These are phyloP conservation scores for Ilyonectria robusta DNA, from an alignment of 2,329 filamentous ascomycete genomes.

Conservation along the genomic window DNA sequence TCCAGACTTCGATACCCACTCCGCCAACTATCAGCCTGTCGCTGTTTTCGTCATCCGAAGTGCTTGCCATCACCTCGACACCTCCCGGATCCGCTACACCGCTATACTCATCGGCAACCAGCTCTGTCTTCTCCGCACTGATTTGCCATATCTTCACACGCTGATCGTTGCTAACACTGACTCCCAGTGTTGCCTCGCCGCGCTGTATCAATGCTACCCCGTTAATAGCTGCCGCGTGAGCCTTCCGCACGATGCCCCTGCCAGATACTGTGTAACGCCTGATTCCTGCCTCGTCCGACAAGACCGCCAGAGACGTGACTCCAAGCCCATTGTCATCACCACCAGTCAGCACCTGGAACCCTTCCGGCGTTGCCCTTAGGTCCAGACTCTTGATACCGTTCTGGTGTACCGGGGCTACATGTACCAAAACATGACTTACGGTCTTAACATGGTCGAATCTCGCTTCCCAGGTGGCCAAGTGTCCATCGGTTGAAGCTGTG, in stretches of 20 bases:
- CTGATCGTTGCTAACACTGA: slow-evolving; percentile 73
- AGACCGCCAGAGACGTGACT: slow-evolving; percentile 58
- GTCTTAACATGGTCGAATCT: slow-evolving; percentile 22
- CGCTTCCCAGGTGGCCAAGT: slow-evolving; percentile 62
- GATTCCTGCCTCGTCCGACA: slow-evolving; percentile 31
- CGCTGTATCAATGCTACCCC: slow-evolving; percentile 60
- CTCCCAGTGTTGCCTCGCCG: slow-evolving; percentile 47
- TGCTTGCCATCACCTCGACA: slow-evolving; percentile 56
- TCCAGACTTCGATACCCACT: slow-evolving; percentile 45
- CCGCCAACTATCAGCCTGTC: slow-evolving; percentile 40
- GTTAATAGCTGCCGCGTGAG: slow-evolving; percentile 82
- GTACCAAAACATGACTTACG: slow-evolving; percentile 46
- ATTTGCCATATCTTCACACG: slow-evolving; percentile 69
- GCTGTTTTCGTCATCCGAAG: neutral
- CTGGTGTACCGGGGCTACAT: slow-evolving; percentile 75
- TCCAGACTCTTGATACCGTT: slow-evolving; percentile 81
- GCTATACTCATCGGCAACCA: slow-evolving; percentile 68
- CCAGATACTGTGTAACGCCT: slow-evolving; percentile 42
- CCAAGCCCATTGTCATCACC: slow-evolving; percentile 91
- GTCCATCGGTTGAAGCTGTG: slow-evolving; percentile 87
- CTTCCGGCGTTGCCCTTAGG: slow-evolving; percentile 51
- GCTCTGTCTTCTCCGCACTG: slow-evolving; percentile 49
- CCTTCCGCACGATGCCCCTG: slow-evolving; percentile 57
- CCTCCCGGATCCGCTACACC: slow-evolving; percentile 73
- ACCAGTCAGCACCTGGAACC: slow-evolving; percentile 76